phyloP scores from a whole-genome alignment of 257 asterid genomes.

The Echium plantagineum region DNA sequence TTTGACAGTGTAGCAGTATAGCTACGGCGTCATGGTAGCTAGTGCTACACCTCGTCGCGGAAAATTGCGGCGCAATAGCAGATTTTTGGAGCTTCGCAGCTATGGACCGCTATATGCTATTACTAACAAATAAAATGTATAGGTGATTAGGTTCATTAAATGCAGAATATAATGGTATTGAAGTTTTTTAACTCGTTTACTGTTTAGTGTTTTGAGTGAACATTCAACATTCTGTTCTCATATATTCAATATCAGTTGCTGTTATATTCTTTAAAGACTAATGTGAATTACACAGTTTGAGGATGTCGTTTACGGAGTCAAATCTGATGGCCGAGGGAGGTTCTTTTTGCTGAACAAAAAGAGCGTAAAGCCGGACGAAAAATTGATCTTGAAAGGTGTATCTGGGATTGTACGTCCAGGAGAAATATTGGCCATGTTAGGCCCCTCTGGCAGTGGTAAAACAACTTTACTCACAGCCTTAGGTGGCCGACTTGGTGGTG shows the following conservation, averaged over 20 bases:
- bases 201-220: no score
- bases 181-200: no score
- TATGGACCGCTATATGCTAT: no score
- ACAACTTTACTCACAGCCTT: slow-evolving; percentile 68
- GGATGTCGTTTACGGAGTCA: slow-evolving; percentile 45
- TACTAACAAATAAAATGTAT: neutral
- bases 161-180: no score
- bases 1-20: no score
- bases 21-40: no score
- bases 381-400: slow-evolving; percentile 48
- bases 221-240: no score
- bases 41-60: no score
- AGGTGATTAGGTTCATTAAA: neutral
- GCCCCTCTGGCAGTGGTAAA: slow-evolving; percentile 91
- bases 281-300: slow-evolving; percentile 44
- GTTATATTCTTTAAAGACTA: neutral
- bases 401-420: slow-evolving; percentile 57
- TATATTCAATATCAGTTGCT: no score
- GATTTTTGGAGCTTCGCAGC: no score
- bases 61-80: no score
- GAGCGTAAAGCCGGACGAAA: slow-evolving; percentile 26
- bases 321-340: slow-evolving; percentile 14
- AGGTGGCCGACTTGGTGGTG: slow-evolving; percentile 47
- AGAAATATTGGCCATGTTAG: slow-evolving; percentile 76
- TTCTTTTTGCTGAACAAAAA: slow-evolving; percentile 7